phyloP scores from a whole-genome alignment of 1,284 basidiomycete genomes.

The Ustanciosporium gigantosporum region DNA sequence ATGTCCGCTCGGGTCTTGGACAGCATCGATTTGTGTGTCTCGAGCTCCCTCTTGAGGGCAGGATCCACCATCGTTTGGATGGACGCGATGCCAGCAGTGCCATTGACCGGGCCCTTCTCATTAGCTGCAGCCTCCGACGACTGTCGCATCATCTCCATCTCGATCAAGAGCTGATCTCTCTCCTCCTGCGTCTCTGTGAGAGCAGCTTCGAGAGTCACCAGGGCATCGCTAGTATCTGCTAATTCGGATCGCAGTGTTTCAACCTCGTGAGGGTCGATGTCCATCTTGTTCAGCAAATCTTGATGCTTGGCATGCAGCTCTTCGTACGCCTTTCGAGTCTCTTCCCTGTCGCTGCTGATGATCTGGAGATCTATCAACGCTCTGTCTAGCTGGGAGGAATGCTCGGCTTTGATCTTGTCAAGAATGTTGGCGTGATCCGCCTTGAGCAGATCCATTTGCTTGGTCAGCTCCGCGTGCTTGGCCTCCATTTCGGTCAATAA shows the following conservation, averaged over 20 bases:
- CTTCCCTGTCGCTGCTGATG: conserved; percentile 20
- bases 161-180: conserved; percentile 54
- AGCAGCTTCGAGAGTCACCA: conserved; percentile 60
- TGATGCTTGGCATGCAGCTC: conserved; percentile 36
- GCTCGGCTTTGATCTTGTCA: conserved; percentile 13
- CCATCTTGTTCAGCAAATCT: conserved; percentile 24
- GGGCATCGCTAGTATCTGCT: conserved; percentile 59
- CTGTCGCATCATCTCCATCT: conserved; percentile 50
- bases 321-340: conserved; percentile 31
- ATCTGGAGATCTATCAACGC: conserved; percentile 23
- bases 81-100: neutral
- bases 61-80: conserved; percentile 13
- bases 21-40: conserved; percentile 73
- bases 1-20: conserved; percentile 63
- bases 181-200: conserved; percentile 60
- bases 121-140: conserved; percentile 21
- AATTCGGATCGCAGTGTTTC: conserved; percentile 68
- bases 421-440: conserved; percentile 8
- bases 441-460: conserved; percentile 5
- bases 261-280: conserved; percentile 64
- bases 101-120: conserved; percentile 2
- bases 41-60: conserved; percentile 66
- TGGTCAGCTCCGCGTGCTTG: conserved; percentile 1
- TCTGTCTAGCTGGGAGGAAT: conserved; percentile 25
- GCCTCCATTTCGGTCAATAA: conserved; percentile 1